Percentiles rank a stretch among this genome's conserved stretches.
These are phyloP conservation scores for Alternaria viburni DNA, from an alignment of 2,329 filamentous ascomycete species.

Conservation along the genomic window DNA sequence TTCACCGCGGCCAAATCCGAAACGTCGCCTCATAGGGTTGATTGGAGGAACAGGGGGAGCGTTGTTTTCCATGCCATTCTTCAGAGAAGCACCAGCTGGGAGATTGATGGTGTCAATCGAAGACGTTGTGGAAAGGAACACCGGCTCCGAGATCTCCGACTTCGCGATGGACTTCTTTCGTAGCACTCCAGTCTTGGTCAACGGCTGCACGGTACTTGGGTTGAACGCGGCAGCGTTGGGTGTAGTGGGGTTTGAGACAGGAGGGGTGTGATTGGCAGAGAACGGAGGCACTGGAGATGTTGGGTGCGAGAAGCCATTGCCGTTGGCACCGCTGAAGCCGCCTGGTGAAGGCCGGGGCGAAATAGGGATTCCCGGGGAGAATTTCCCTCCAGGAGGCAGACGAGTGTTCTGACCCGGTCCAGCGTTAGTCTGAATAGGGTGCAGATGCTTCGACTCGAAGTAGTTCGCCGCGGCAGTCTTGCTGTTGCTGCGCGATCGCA, in stretches of 20 bases:
- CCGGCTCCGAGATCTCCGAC: conserved; percentile 67
- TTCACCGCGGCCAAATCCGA: conserved; percentile 48
- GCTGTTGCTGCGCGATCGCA: conserved; percentile 48
- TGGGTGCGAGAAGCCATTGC: conserved; percentile 45
- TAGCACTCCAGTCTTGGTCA: conserved; percentile 35
- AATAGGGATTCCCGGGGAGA: conserved; percentile 42
- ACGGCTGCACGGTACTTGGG: conserved; percentile 35
- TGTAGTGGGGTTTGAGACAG: conserved; percentile 55
- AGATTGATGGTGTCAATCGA: conserved; percentile 65
- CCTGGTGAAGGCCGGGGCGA: conserved; percentile 48
- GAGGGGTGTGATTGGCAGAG: conserved; percentile 61
- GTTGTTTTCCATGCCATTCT: conserved; percentile 54
- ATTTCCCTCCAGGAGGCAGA: conserved; percentile 31
- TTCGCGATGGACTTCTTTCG: conserved; percentile 67
- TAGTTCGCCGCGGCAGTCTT: conserved; percentile 39
- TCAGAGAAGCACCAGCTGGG: conserved; percentile 61
- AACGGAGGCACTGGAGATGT: conserved; percentile 57
- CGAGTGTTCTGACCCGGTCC: conserved; percentile 29
- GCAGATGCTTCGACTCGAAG: conserved; percentile 47
- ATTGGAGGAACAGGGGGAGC: conserved; percentile 61
- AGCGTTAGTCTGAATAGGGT: conserved; percentile 44
- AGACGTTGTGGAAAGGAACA: conserved; percentile 61
- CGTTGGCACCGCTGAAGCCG: conserved; percentile 42
- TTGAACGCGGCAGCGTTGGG: conserved; percentile 47
- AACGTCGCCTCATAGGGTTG: conserved; percentile 64